Base-by-base conservation (phyloP, 2,329 filamentous ascomycete species). In the Fusarium kyushuense region DNA sequence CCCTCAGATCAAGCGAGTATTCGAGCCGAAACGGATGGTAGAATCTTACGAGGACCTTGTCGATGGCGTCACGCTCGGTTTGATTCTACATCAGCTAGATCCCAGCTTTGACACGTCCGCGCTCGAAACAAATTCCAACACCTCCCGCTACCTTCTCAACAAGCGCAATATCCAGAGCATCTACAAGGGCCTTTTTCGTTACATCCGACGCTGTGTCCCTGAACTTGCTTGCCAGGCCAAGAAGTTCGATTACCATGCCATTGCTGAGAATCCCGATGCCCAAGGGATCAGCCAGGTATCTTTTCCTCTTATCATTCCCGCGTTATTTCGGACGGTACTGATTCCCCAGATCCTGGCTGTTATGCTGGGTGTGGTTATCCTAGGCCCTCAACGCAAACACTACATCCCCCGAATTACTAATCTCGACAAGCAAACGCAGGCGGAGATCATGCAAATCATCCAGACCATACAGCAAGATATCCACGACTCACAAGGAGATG, bases 341-440 rank as follows among this genome's bases (percentile, higher is more conserved):
- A 65, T 41, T 21, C 19, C 30, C 11, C 81, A 90, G 81, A 81
- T 91, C 51, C 80, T 91, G 41, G 87, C 87, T 60, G 82, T 91
- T 56, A 84, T 91, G 74, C 81, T 91, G 23, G 84, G 77, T 16
- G 79, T 89, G n/a, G 87, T 87, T 27, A 85, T 89, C 65, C 84
- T 85, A 74, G 88, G 88, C 14, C 84, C 86, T 27, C 84, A 87
- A 54, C 84, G 84, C 58, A 81, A 82, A 33, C 80, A 80, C 72
- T 89, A 88, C 73, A 82, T 90, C 43, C 76, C 76, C 10, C 76
- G 77, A 23, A 82, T 86, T 38, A 74, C 76, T 48, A 74, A 74
- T 33, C 75, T 85, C 29, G 82, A 84, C 65, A 76, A 76, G 29
- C 74, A 79, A 13, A 78, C 78, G 12, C 83, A 85, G 67, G 76